Conservation (phyloP, 805 yeast species). For the Suhomyces canberraensis region DNA sequence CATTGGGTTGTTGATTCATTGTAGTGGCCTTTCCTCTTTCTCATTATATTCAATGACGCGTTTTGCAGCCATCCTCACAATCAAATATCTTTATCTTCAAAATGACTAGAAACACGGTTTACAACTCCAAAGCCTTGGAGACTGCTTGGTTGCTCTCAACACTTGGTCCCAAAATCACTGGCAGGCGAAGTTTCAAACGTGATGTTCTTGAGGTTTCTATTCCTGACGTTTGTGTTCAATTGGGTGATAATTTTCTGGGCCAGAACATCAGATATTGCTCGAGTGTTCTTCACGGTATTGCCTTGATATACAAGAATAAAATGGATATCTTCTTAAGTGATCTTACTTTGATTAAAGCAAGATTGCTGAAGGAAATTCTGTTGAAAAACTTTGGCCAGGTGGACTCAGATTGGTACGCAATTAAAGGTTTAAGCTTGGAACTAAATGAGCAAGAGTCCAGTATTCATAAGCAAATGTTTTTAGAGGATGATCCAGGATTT, state of each 20-base stretch:
- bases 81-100: background rate
- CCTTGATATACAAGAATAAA: conserved; percentile 48
- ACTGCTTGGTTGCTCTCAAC: conserved; percentile 42
- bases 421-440: background rate
- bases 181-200: conserved; percentile 25
- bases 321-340: conserved; percentile 43
- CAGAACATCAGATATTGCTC: conserved; percentile 35
- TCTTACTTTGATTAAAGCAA: conserved; percentile 10
- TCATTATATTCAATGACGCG: too few relatives aligned
- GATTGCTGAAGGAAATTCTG: conserved; percentile 1
- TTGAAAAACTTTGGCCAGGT: background rate
- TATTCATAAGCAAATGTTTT: conserved; percentile 1
- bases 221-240: conserved; percentile 37
- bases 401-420: background rate
- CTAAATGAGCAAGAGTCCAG: background rate
- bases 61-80: too few relatives aligned
- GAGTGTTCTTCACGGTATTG: conserved; percentile 46
- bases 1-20: too few relatives aligned
- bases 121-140: conserved; percentile 8
- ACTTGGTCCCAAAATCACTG: conserved; percentile 30
- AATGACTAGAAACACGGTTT: too few relatives aligned
- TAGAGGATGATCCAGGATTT: conserved; percentile 26
- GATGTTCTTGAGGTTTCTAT: conserved; percentile 37
- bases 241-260: conserved; percentile 2
- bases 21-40: too few relatives aligned